Conservation (phyloP, 257 asterid species). For the Solanum habrochaites region DNA sequence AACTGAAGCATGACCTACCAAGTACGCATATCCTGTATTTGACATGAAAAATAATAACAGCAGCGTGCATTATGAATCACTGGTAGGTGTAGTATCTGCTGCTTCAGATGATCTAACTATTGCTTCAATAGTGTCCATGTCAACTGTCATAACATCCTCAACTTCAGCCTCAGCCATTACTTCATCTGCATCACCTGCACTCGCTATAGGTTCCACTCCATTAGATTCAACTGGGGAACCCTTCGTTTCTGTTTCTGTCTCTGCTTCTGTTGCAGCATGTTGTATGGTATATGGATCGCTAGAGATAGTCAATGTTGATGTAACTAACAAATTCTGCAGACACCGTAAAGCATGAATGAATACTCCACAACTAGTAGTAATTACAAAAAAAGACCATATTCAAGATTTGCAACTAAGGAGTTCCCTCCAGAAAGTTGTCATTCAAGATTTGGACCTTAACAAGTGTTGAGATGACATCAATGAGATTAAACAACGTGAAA, state of each 20-base stretch:
- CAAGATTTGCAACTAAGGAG: neutral
- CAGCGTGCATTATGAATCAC: constrained; percentile 14
- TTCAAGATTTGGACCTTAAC: neutral
- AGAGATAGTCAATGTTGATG: constrained; percentile 49
- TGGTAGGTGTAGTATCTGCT: constrained; percentile 35
- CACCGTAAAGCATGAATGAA: neutral
- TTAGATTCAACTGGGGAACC: constrained; percentile 14
- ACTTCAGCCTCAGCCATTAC: constrained; percentile 62
- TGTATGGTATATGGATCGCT: constrained; percentile 28
- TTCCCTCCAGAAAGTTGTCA: neutral
- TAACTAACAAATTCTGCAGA: constrained; percentile 66
- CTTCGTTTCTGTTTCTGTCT: constrained; percentile 15
- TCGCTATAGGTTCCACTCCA: constrained; percentile 34
- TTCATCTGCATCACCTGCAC: constrained; percentile 50
- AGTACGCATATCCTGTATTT: neutral
- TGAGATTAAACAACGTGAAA: neutral
- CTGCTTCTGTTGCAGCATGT: constrained; percentile 25
- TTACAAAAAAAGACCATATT: neutral
- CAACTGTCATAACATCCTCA: constrained; percentile 45
- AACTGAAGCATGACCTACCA: neutral
- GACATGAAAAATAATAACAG: neutral
- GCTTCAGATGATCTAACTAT: constrained; percentile 44
- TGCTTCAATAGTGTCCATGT: constrained; percentile 61
- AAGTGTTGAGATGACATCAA: neutral
- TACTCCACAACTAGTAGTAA: neutral